Evolutionary conservation across 1,284 basidiomycete species (phyloP).

Genomic region (Chalciporus sp.): DNA sequence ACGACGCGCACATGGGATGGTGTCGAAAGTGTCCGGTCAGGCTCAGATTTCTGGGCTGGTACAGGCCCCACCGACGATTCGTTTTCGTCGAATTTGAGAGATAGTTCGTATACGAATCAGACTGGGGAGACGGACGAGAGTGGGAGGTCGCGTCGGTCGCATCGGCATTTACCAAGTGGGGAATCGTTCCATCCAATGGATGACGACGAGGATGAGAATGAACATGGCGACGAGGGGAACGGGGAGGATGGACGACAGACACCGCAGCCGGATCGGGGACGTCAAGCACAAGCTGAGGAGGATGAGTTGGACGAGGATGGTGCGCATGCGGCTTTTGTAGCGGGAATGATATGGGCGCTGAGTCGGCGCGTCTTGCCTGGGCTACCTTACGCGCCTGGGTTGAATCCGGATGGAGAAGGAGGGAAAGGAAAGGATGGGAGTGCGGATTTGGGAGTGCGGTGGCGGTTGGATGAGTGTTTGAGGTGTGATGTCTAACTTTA

Average conservation of each 20-base stretch:
- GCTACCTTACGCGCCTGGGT: conserved; percentile 65
- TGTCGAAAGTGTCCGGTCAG: conserved; percentile 64
- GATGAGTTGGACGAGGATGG: conserved; percentile 65
- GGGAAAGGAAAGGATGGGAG: conserved; percentile 44
- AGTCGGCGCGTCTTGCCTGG: conserved; percentile 69
- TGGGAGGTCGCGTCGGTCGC: conserved; percentile 20
- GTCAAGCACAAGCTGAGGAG: conserved; percentile 39
- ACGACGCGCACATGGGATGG: conserved; percentile 35
- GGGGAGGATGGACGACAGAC: conserved; percentile 27
- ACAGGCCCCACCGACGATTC: conserved; percentile 33
- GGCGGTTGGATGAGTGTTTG: conserved; percentile 77
- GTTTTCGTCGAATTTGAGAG: conserved; percentile 14
- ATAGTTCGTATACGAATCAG: conserved; percentile 21
- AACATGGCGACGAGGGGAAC: background rate
- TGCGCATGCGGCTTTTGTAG: conserved; percentile 77
- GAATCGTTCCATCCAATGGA: conserved; percentile 37
- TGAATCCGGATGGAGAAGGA: conserved; percentile 28
- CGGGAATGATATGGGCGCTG: conserved; percentile 78
- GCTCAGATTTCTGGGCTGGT: conserved; percentile 73
- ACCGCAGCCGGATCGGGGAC: conserved; percentile 16
- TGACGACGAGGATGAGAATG: conserved; percentile 29
- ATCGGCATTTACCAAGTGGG: conserved; percentile 24
- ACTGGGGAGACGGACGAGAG: background rate
- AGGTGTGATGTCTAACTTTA: conserved; percentile 42
- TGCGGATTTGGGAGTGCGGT: conserved; percentile 57